A percentile compares a stretch with the other conserved stretches of the same genome.
Evolutionary conservation across 805 yeast species (phyloP).

Genomic region (Candida silvatica): DNA sequence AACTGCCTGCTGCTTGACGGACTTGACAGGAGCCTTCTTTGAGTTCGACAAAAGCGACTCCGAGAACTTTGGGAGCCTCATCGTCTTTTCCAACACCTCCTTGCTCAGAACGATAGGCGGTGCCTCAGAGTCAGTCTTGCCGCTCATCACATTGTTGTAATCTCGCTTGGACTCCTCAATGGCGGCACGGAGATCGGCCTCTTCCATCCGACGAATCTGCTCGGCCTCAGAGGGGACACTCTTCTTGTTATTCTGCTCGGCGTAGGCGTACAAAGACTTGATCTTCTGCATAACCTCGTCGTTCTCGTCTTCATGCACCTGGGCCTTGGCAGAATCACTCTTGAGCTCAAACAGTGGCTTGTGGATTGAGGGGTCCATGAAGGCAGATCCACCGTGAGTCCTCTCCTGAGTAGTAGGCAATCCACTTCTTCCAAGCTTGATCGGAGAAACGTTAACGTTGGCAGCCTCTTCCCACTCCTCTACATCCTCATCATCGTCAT

Average conservation of each 20-base stretch:
- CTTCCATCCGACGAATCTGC: constrained; percentile 13
- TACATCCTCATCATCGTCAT: constrained; percentile 9
- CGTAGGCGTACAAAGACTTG: constrained; percentile 24
- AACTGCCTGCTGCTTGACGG: constrained; percentile 9
- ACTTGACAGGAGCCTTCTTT: constrained; percentile 1
- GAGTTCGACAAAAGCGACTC: constrained; percentile 7
- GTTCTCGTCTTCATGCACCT: constrained; percentile 2
- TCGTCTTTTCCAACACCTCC: constrained; percentile 10
- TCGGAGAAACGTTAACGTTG: constrained; percentile 2
- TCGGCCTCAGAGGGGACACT: constrained; percentile 8
- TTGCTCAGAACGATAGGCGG: constrained; percentile 16
- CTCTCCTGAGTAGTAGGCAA: background rate
- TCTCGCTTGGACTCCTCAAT: constrained; percentile 40
- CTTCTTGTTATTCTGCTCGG: constrained; percentile 16
- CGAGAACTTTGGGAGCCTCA: constrained; percentile 9
- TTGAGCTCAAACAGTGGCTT: constrained; percentile 10
- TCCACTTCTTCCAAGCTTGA: constrained; percentile 1
- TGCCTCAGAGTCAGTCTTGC: constrained; percentile 7
- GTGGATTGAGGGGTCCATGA: constrained; percentile 13
- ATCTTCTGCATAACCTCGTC: constrained; percentile 20
- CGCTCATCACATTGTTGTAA: constrained; percentile 20
- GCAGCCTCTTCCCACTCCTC: constrained; percentile 69
- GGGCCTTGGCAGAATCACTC: constrained; percentile 10
- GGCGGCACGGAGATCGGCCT: constrained; percentile 31
- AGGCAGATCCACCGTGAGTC: constrained; percentile 3